Evolutionary conservation across 2,329 filamentous ascomycete genomes (phyloP), one percentile per base, ranked within the genome.

Genomic region (Alternaria sp.): DNA sequence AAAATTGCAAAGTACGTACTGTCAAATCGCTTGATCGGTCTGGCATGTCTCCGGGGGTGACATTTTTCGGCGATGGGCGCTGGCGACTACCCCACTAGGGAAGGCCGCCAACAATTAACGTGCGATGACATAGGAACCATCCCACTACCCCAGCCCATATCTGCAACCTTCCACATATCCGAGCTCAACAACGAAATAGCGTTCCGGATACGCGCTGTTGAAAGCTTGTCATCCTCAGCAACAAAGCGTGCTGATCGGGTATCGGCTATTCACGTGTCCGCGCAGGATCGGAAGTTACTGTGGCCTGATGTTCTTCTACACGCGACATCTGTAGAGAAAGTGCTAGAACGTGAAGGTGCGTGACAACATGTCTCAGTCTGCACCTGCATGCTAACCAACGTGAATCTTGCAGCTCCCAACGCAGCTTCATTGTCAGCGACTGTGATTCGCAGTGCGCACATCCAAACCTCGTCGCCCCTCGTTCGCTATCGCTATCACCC

Each of bases 141-240:
- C 53, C 54, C 61, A 51, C 58, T 52, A 52, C 56, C 65, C 65
- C 65, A 59, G 63, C 49, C 49, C 57, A 48, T 38, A 41, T 57
- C 47, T 63, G 61, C 63, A 61, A 20, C 58, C 63, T 53, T 74
- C 71, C 63, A 71, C 70, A 62, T 62, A 57, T 56, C 69, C 69
- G 68, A 65, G 65, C 70, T 73, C 75, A 77, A 77, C 74, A 75
- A 70, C 72, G 71, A 63, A 63, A 61, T 74, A 75, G 72, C 70
- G 72, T 63, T 66, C 69, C 69, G 42, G 60, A 64, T 39, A 66
- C 52, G 63, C 64, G 59, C 47, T 58, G 59, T 58, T 65, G 56
- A 57, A 48, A 41, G 57, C 48, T 55, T 34, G 39, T 49, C 24
- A 41, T 54, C 57, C 60, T 59, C 57, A 67, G 47, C 65, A 61